Percentiles rank a stretch among this genome's conserved stretches.
Evolutionary conservation across 2,329 filamentous ascomycete genomes (phyloP).

Genomic region (Chaetomium olivaceum): DNA sequence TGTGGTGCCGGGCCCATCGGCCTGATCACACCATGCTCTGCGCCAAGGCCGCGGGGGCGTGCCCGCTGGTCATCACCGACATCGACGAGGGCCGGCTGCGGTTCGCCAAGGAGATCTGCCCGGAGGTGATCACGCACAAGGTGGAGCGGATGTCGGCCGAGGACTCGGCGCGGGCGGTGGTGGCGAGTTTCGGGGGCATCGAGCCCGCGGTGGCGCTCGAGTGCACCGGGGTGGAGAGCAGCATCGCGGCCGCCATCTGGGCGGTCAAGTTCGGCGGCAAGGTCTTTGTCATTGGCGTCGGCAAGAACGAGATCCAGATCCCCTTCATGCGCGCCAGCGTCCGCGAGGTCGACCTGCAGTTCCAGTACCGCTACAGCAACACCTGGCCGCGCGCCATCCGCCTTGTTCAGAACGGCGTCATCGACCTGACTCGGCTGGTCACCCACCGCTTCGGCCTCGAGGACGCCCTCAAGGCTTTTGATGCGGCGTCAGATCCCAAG

Average conservation of each 20-base stretch:
- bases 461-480: conserved; percentile 85
- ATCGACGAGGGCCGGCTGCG: conserved; percentile 82
- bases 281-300: conserved; percentile 95
- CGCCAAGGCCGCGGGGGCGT: conserved; percentile 80
- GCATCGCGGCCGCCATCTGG: conserved; percentile 83
- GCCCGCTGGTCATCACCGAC: conserved; percentile 90
- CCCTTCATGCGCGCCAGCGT: conserved; percentile 93
- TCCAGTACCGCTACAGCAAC: conserved; percentile 95
- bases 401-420: conserved; percentile 78
- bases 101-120: conserved; percentile 83
- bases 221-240: conserved; percentile 93
- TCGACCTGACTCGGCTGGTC: conserved; percentile 78
- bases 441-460: conserved; percentile 86
- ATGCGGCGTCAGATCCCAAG: conserved; percentile 82
- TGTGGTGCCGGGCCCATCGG: conserved; percentile 95
- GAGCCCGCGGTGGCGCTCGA: conserved; percentile 84
- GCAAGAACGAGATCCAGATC: conserved; percentile 91
- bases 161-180: conserved; percentile 68
- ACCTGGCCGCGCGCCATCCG: conserved; percentile 94
- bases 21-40: conserved; percentile 83
- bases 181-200: conserved; percentile 71
- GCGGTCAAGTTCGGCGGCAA: conserved; percentile 92
- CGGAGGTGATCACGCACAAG: conserved; percentile 77
- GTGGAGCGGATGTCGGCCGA: conserved; percentile 65
- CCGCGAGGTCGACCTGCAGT: conserved; percentile 89